phyloP scores from a whole-genome alignment of 331 rosid genomes.

The Pyracantha coccinea region DNA sequence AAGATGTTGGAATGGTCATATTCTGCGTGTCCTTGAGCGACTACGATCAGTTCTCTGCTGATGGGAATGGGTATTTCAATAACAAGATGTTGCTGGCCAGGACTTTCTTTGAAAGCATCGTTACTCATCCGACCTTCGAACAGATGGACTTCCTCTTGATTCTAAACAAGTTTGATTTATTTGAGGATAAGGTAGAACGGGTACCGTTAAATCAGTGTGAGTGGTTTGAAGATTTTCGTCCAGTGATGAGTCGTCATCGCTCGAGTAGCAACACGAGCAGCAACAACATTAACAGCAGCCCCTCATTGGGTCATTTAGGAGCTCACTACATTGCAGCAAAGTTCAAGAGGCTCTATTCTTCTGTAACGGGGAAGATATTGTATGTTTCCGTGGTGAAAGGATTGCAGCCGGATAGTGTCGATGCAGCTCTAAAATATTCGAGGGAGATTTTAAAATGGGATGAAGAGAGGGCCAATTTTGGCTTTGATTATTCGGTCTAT shows the following conservation, averaged over 20 bases:
- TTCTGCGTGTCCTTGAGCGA: constrained; percentile 87
- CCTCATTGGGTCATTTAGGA: constrained; percentile 66
- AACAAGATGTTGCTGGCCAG: constrained; percentile 79
- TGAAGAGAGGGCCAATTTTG: constrained; percentile 72
- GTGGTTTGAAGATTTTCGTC: constrained; percentile 88
- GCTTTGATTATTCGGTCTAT: constrained; percentile 73
- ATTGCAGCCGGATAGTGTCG: constrained; percentile 77
- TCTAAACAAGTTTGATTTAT: constrained; percentile 71
- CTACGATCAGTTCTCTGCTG: constrained; percentile 68
- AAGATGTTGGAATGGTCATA: constrained; percentile 82
- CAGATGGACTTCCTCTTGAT: constrained; percentile 83
- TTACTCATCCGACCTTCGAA: constrained; percentile 83
- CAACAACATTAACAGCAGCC: constrained; percentile 49
- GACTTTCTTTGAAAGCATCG: constrained; percentile 74
- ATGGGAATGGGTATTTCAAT: constrained; percentile 48
- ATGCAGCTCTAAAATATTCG: constrained; percentile 69
- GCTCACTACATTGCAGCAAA: constrained; percentile 72
- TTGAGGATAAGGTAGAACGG: constrained; percentile 75
- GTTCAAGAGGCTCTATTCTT: constrained; percentile 80
- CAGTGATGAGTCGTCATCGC: constrained; percentile 54
- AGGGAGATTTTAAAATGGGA: constrained; percentile 91
- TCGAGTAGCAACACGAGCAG: constrained; percentile 44
- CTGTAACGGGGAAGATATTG: constrained; percentile 69
- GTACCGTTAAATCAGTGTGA: constrained; percentile 62
- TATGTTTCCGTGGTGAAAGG: constrained; percentile 76